Conservation (phyloP, 768 basidiomycete species). For the Hericium rajendrae region DNA sequence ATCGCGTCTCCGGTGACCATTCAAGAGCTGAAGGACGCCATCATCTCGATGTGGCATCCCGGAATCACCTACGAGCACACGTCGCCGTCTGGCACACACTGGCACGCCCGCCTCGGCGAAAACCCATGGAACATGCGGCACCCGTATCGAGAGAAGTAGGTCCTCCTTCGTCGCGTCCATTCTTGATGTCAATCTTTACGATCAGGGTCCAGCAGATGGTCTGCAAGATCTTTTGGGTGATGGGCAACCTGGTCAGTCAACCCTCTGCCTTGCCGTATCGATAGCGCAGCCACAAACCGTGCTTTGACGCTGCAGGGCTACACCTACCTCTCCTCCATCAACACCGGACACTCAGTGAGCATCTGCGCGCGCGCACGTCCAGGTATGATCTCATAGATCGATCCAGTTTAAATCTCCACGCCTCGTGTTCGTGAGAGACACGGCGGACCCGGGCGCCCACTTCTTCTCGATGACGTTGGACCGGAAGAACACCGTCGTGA, state of each 20-base stretch:
- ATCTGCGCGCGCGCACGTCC: constrained; percentile 11
- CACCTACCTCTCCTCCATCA: constrained; percentile 46
- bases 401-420: constrained; percentile 39
- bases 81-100: constrained; percentile 26
- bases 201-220: constrained; percentile 53
- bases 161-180: constrained; percentile 11
- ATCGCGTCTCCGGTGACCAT: constrained; percentile 42
- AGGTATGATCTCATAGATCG: not conserved
- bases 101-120: constrained; percentile 55
- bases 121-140: constrained; percentile 61
- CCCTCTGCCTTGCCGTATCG: constrained; percentile 6
- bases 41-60: constrained; percentile 61
- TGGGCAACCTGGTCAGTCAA: constrained; percentile 44
- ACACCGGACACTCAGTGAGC: constrained; percentile 43
- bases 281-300: constrained; percentile 2
- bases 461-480: constrained; percentile 65
- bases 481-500: constrained; percentile 45
- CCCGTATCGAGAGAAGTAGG: constrained; percentile 37
- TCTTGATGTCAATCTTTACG: not conserved
- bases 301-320: constrained; percentile 42
- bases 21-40: constrained; percentile 45
- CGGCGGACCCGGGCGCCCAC: constrained; percentile 36
- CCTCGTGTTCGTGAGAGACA: constrained; percentile 53
- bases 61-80: constrained; percentile 22
- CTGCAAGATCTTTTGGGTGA: constrained; percentile 46